Evolutionary conservation across 1,139 yeast genomes (phyloP), one percentile per base, ranked within the genome.

Genomic region (Blastobotrys buckinghamii): DNA sequence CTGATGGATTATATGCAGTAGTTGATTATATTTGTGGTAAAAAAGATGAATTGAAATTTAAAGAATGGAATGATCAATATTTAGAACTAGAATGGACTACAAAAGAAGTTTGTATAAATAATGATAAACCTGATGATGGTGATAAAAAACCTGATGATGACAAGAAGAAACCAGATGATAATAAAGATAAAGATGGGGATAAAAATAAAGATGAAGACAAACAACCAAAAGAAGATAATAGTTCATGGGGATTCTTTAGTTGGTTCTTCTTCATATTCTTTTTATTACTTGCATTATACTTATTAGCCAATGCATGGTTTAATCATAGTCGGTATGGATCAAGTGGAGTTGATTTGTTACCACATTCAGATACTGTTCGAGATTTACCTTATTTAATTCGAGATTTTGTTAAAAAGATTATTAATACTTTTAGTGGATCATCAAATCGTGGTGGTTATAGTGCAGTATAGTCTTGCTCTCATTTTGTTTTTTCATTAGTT

Each of bases 331-430:
- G 69, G 27, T 63, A 65, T 45, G 70, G 71, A 34, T 61, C 58
- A 58, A 69, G 62, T 53, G 75, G 67, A 56, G 71, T 60, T 58
- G 78, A 54, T 60, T 69, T 45, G 61, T 74, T 56, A 62, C 76
- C 61, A 64, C 73, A 63, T 61, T 72, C 71, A 56, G 79, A 62
- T 42, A 79, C 85, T 1, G 68, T 81, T 48, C 72, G 78, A 55
- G 97, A 90, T 60, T 81, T 89, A 49, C 74, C 85, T 40, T 95
- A 85, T 57, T 82, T 89, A 5, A 68, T 87, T 47, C 95, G 96
- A 3, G 81, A 80, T 36, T 84, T 90, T 56, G 62, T 79, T 33
- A 75, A 73, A 54, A 96, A 89, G 65, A 75, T 89, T 5, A 70
- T 81, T 39, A 79, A 78, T 51, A 86, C 82, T 57, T 73, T 90